Conservation (phyloP, 2,329 filamentous ascomycete species). For the Aspergillus sp. region DNA sequence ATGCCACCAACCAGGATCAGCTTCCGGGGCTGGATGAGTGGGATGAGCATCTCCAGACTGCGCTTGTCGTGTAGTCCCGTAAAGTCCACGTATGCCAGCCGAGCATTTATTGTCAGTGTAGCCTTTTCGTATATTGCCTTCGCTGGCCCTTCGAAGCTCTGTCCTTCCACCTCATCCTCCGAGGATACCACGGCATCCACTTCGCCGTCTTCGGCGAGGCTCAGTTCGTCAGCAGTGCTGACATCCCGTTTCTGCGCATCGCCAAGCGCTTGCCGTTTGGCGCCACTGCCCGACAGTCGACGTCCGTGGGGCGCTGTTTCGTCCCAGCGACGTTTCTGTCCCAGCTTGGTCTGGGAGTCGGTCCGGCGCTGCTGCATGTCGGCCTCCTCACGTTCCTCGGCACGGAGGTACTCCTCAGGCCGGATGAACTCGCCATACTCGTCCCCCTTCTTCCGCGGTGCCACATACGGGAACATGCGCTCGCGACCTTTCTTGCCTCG, state of each 20-base stretch:
- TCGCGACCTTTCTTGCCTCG: constrained; percentile 89
- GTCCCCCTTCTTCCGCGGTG: constrained; percentile 76
- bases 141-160: constrained; percentile 65
- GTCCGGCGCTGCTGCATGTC: constrained; percentile 62
- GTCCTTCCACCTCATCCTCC: constrained; percentile 55
- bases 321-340: constrained; percentile 94
- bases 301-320: constrained; percentile 57
- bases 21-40: constrained; percentile 90
- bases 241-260: constrained; percentile 35
- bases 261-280: constrained; percentile 59
- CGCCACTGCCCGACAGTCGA: constrained; percentile 47
- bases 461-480: constrained; percentile 84
- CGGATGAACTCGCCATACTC: constrained; percentile 94
- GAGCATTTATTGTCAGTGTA: constrained; percentile 68
- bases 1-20: constrained; percentile 87
- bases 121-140: constrained; percentile 70
- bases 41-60: constrained; percentile 91
- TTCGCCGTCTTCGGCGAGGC: constrained; percentile 54
- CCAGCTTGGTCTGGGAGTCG: constrained; percentile 66
- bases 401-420: constrained; percentile 88
- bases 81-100: constrained; percentile 88
- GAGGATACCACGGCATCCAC: constrained; percentile 60
- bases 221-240: constrained; percentile 54
- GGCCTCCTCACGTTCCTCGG: constrained; percentile 82
- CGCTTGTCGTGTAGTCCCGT: constrained; percentile 90